Conservation (phyloP, 306 rosid genomes). For the Cicer yamashitae region DNA sequence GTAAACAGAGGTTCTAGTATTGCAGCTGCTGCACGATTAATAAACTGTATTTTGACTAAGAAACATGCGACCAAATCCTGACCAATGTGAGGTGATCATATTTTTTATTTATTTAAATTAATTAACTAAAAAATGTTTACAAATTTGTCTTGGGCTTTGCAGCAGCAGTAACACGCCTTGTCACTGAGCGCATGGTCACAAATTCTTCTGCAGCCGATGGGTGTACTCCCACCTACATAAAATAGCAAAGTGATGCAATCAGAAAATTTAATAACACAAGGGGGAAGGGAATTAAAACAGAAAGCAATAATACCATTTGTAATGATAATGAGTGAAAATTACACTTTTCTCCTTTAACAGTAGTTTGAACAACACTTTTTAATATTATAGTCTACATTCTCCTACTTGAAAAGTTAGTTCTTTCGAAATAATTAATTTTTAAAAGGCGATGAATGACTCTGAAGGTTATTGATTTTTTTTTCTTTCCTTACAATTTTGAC, state of each 20-base stretch:
- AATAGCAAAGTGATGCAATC: conserved; percentile 2
- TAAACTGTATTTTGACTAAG: no score
- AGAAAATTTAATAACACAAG: conserved; percentile 1
- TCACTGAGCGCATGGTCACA: conserved; percentile 85
- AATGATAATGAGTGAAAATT: not conserved
- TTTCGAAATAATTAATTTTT: no score
- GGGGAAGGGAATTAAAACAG: not conserved
- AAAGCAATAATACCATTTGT: not conserved
- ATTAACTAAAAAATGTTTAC: not conserved
- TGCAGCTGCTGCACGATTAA: no score
- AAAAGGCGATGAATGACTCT: no score
- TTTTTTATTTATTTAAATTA: not conserved
- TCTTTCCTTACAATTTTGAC: no score
- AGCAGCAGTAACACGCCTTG: conserved; percentile 65
- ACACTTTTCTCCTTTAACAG: no score
- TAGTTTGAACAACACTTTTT: no score
- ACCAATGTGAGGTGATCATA: not conserved
- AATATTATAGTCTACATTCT: no score
- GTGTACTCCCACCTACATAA: conserved; percentile 86
- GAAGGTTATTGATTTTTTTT: no score
- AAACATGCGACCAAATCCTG: not conserved
- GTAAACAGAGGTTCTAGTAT: no score
- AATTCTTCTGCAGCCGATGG: conserved; percentile 96
- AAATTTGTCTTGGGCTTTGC: conserved; percentile 64
- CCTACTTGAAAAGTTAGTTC: no score